A percentile compares a stretch with the other conserved stretches of the same genome.
Evolutionary conservation across 2,329 filamentous ascomycete species (phyloP).

Genomic region (Talaromyces sp.): DNA sequence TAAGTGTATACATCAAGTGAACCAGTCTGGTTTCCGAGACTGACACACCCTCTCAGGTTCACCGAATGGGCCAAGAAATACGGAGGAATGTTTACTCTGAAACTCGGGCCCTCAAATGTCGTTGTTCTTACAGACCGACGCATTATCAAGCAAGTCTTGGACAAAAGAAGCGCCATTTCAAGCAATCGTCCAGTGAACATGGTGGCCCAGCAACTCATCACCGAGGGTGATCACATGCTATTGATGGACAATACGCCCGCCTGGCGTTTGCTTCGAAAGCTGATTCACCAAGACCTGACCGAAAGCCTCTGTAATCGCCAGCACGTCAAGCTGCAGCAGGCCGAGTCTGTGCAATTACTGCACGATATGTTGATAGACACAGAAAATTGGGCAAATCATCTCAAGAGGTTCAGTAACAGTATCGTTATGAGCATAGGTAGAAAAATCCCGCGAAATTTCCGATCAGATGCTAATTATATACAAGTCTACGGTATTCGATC

Average conservation of each 20-base stretch:
- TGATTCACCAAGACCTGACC: constrained; percentile 44
- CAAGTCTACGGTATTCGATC: constrained; percentile 35
- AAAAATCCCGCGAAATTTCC: background rate
- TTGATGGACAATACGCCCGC: constrained; percentile 31
- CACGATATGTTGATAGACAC: constrained; percentile 40
- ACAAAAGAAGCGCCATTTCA: constrained; percentile 43
- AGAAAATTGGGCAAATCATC: constrained; percentile 44
- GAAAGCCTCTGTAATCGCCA: constrained; percentile 42
- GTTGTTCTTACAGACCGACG: constrained; percentile 39
- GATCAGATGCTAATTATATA: background rate
- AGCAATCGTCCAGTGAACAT: constrained; percentile 39
- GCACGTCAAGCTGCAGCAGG: constrained; percentile 41
- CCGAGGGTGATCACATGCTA: constrained; percentile 44
- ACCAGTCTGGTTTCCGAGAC: background rate
- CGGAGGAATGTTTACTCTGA: constrained; percentile 42
- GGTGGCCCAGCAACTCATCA: constrained; percentile 41
- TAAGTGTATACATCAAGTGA: background rate
- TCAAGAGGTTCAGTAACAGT: constrained; percentile 48
- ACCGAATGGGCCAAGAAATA: constrained; percentile 42
- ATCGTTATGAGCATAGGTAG: constrained; percentile 35
- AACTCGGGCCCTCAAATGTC: constrained; percentile 37
- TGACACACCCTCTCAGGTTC: constrained; percentile 26
- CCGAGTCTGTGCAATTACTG: constrained; percentile 47
- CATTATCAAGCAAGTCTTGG: constrained; percentile 41
- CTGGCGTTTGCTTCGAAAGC: constrained; percentile 46